Base-by-base conservation (phyloP, 495 filamentous ascomycete genomes). In the Penicillium pancosmium region DNA sequence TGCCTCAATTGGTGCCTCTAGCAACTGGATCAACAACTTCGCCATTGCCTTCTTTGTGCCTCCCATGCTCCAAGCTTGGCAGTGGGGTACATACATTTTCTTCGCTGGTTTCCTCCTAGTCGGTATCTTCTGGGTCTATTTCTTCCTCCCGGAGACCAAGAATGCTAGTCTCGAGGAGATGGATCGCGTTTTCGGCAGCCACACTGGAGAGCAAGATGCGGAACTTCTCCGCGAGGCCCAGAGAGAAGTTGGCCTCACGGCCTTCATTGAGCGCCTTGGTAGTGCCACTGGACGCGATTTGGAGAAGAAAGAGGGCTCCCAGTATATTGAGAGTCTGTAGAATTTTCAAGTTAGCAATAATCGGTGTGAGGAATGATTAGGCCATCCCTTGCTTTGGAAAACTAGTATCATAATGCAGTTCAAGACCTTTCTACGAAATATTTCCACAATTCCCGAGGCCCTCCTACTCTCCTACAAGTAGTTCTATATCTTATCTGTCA, bases 131-230 rank as follows among this genome's bases (percentile, higher is more conserved):
- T 80, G 77, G 65, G 73, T 79, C n/a, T 81, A 69, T 57, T 71
- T 78, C 64, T 79, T 79, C 62, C 66, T 81, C 8, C 78, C 77
- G 15, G 79, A 83, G 62, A 90, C 88, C 4, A 86, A 82, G 57
- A 78, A 82, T 35, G 86, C 89, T 66, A 83, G 81, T 2, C 80
- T 90, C 15, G 88, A 91, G 71, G 88, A 90, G 68, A 80, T 90
- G 65, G 75, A 79, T 61, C 73, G 73, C 2, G 75, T 82, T 0
- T 82, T 82, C 59, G 64, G 59, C 5, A 78, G 73, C 47, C 65
- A 72, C 9, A 72, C 70, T 36, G 74, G 73, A 3, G 68, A 70
- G 43, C 62, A 64, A 23, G 77, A 79, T 59, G 67, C 70, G 9
- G 67, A 68, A 36, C 49, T 72, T 18, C 63, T 72, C 19, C 64